Conservation (phyloP, 495 filamentous ascomycete genomes). For the Penicillium waksmanii region DNA sequence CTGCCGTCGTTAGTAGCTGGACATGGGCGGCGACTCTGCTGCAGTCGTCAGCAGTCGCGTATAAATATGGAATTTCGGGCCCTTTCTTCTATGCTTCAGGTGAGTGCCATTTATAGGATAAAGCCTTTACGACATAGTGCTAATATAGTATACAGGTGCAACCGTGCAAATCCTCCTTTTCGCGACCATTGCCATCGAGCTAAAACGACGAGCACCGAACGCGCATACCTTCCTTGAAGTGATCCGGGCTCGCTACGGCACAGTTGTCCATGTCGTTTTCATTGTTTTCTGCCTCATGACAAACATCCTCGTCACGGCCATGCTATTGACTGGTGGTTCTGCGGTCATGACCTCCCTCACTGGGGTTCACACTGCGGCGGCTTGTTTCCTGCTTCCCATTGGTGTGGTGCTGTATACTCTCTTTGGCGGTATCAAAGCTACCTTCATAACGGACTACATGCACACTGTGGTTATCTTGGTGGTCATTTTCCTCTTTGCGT, state of each 20-base stretch:
- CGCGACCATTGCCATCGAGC: slow-evolving; percentile 89
- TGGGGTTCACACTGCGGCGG: slow-evolving; percentile 83
- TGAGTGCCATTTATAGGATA: slow-evolving; percentile 13
- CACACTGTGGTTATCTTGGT: slow-evolving; percentile 88
- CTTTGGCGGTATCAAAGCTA: slow-evolving; percentile 79
- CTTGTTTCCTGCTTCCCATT: slow-evolving; percentile 87
- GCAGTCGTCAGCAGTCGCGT: slow-evolving; percentile 90
- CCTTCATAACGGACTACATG: slow-evolving; percentile 77
- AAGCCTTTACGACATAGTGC: background rate
- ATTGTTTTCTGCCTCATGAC: slow-evolving; percentile 82
- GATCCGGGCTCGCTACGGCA: slow-evolving; percentile 64
- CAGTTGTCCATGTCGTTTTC: slow-evolving; percentile 70
- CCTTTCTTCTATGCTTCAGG: slow-evolving; percentile 86
- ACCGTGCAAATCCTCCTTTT: slow-evolving; percentile 77
- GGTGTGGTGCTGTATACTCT: slow-evolving; percentile 83
- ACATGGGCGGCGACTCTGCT: slow-evolving; percentile 70
- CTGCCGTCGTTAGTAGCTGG: slow-evolving; percentile 95
- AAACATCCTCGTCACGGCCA: slow-evolving; percentile 86
- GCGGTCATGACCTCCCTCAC: slow-evolving; percentile 85
- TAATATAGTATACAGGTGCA: slow-evolving; percentile 39
- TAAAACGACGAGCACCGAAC: slow-evolving; percentile 86
- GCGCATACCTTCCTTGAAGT: slow-evolving; percentile 88
- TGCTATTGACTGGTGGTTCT: slow-evolving; percentile 89
- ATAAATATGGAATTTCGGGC: slow-evolving; percentile 88
- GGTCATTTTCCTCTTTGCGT: slow-evolving; percentile 89